A percentile compares a stretch with the other conserved stretches of the same genome.
Evolutionary conservation across 2,329 filamentous ascomycete species (phyloP).

Genomic region (Zasmidium citrigriseum): DNA sequence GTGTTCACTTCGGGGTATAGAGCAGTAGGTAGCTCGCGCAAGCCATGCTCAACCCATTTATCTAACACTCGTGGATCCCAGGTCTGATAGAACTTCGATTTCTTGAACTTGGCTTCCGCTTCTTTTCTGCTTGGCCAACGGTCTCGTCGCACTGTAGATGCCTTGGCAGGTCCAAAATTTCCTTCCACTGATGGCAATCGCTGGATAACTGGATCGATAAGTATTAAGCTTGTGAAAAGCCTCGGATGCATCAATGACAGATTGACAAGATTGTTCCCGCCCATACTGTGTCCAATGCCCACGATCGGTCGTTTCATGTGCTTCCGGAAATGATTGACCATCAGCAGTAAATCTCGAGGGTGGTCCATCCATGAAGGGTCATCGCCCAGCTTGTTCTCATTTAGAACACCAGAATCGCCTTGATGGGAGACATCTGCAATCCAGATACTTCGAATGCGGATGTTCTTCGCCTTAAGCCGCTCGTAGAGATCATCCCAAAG

Average conservation of each 20-base stretch:
- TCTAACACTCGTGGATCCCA: slow-evolving; percentile 85
- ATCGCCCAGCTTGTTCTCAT: slow-evolving; percentile 75
- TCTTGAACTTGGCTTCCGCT: slow-evolving; percentile 67
- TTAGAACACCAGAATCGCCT: slow-evolving; percentile 75
- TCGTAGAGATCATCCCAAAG: slow-evolving; percentile 80
- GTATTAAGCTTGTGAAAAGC: slow-evolving; percentile 71
- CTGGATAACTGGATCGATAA: slow-evolving; percentile 83
- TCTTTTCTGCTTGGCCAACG: slow-evolving; percentile 74
- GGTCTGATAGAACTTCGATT: slow-evolving; percentile 72
- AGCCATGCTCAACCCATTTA: slow-evolving; percentile 58
- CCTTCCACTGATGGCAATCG: slow-evolving; percentile 45
- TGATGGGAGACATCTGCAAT: slow-evolving; percentile 88
- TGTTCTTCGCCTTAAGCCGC: slow-evolving; percentile 53
- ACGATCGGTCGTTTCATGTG: slow-evolving; percentile 80
- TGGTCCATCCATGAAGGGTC: slow-evolving; percentile 90
- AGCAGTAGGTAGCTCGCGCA: slow-evolving; percentile 15
- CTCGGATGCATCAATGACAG: slow-evolving; percentile 77
- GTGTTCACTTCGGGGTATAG: slow-evolving; percentile 44
- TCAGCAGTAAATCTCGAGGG: slow-evolving; percentile 77
- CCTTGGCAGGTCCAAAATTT: slow-evolving; percentile 39
- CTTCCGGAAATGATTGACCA: slow-evolving; percentile 79
- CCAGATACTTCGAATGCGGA: slow-evolving; percentile 80
- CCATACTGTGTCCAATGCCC: slow-evolving; percentile 88
- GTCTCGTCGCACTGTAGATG: slow-evolving; percentile 74
- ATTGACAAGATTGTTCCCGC: slow-evolving; percentile 71